Percentiles rank a stretch among this genome's conserved stretches.
phyloP scores from a whole-genome alignment of 139 green algal species.

The Chlamydomonas applanata region DNA sequence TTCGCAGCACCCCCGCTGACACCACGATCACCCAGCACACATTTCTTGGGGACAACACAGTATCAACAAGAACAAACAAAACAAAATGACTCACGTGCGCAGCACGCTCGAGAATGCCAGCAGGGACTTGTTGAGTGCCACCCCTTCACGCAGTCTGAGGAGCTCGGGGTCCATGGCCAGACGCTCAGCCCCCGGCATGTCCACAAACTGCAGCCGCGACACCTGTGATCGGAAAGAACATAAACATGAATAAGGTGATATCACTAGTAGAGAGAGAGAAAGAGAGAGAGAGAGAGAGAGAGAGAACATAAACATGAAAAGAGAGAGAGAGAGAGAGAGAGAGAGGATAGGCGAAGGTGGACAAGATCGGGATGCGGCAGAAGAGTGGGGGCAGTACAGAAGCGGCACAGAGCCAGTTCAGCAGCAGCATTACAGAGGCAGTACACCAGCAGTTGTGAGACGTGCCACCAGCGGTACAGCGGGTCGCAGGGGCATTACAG shows the following conservation, averaged over 20 bases:
- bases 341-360: not conserved
- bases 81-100: not conserved
- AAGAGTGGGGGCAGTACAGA: not conserved
- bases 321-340: too few species aligned
- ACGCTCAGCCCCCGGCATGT: conserved; percentile 65
- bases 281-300: too few species aligned
- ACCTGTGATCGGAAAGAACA: conserved; percentile 25
- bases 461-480: too few species aligned
- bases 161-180: conserved; percentile 69
- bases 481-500: too few species aligned
- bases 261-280: too few species aligned
- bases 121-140: conserved; percentile 45
- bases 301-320: too few species aligned
- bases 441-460: too few species aligned
- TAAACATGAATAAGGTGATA: too few species aligned
- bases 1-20: too few species aligned
- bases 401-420: too few species aligned
- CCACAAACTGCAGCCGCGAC: conserved; percentile 56
- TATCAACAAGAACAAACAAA: not conserved
- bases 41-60: not conserved
- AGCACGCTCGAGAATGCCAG: conserved; percentile 35
- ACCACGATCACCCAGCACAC: not conserved
- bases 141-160: conserved; percentile 60
- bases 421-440: too few species aligned
- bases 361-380: not conserved